Percentiles rank a stretch among this genome's conserved stretches.
Evolutionary conservation across 169 alveolate genomes (phyloP).

Genomic region (Miamiensis avidus): DNA sequence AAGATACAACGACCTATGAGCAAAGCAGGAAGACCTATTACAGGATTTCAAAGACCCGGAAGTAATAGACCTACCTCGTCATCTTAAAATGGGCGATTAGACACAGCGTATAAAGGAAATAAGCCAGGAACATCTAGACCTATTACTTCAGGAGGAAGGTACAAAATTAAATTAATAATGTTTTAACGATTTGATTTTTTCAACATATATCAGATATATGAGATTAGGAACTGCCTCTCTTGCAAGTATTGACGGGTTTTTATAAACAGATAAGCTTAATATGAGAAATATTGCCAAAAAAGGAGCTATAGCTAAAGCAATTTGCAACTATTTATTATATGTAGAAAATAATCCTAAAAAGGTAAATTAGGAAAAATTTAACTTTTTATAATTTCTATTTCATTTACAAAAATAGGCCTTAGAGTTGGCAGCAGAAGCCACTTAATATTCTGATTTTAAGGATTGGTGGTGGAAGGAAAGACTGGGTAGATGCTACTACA

Average conservation of each 20-base stretch:
- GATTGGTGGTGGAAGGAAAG: slow-evolving; percentile 94
- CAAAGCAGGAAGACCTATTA: slow-evolving; percentile 86
- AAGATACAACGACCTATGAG: slow-evolving; percentile 76
- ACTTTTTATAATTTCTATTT: too few relatives aligned
- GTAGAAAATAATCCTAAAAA: slow-evolving; percentile 86
- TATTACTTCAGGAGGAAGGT: slow-evolving; percentile 89
- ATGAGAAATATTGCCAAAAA: slow-evolving; percentile 73
- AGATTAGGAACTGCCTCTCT: slow-evolving; percentile 90
- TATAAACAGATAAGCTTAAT: slow-evolving; percentile 70
- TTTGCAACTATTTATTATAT: slow-evolving; percentile 89
- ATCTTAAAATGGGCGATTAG: slow-evolving; percentile 62
- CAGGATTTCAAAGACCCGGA: slow-evolving; percentile 89
- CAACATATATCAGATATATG: slow-evolving; percentile 33
- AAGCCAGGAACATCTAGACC: slow-evolving; percentile 84
- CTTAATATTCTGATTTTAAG: slow-evolving; percentile 66
- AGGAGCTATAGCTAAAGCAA: slow-evolving; percentile 82
- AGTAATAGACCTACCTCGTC: slow-evolving; percentile 73
- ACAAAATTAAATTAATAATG: slow-evolving; percentile 8
- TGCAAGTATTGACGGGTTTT: slow-evolving; percentile 65
- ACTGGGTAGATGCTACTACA: slow-evolving; percentile 86
- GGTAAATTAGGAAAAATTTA: background rate
- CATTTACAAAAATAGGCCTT: slow-evolving; percentile 54
- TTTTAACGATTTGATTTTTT: background rate
- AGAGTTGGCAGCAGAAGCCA: slow-evolving; percentile 88
- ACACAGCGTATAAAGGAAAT: slow-evolving; percentile 69